Conservation (phyloP, 805 yeast species). For the Nakazawaea ernobii region DNA sequence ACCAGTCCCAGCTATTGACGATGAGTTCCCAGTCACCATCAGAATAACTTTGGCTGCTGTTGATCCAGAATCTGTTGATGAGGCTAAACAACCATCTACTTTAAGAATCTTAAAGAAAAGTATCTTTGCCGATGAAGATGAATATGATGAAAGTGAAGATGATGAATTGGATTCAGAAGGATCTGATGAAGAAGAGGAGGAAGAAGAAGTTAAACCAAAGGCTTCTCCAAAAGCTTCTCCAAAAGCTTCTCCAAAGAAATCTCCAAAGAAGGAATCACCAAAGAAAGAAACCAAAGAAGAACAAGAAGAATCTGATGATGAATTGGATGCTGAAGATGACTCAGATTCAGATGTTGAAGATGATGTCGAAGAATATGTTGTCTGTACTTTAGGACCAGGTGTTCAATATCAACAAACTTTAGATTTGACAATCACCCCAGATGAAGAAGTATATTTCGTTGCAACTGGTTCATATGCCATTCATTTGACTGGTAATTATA, state of each 20-base stretch:
- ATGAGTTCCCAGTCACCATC: slow-evolving; percentile 82
- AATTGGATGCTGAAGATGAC: slow-evolving; percentile 47
- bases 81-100: slow-evolving; percentile 78
- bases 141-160: slow-evolving; percentile 40
- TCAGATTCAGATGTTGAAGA: slow-evolving; percentile 62
- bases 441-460: slow-evolving; percentile 89
- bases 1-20: slow-evolving; percentile 83
- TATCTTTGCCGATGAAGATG: slow-evolving; percentile 36
- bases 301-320: slow-evolving; percentile 36
- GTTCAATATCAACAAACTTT: slow-evolving; percentile 82
- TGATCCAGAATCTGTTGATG: slow-evolving; percentile 85
- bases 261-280: slow-evolving; percentile 27
- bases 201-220: slow-evolving; percentile 26
- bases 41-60: slow-evolving; percentile 93
- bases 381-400: slow-evolving; percentile 88
- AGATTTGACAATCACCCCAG: slow-evolving; percentile 86
- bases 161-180: slow-evolving; percentile 28
- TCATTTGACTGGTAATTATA: slow-evolving; percentile 90
- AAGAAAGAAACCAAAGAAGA: slow-evolving; percentile 23
- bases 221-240: no score
- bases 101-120: slow-evolving; percentile 79
- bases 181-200: slow-evolving; percentile 24
- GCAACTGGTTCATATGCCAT: slow-evolving; percentile 95
- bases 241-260: slow-evolving; percentile 24
- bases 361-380: slow-evolving; percentile 75